These are phyloP conservation scores for Raphanus raphanistrum DNA, from an alignment of 345 rosid genomes.

Conservation along the genomic window DNA sequence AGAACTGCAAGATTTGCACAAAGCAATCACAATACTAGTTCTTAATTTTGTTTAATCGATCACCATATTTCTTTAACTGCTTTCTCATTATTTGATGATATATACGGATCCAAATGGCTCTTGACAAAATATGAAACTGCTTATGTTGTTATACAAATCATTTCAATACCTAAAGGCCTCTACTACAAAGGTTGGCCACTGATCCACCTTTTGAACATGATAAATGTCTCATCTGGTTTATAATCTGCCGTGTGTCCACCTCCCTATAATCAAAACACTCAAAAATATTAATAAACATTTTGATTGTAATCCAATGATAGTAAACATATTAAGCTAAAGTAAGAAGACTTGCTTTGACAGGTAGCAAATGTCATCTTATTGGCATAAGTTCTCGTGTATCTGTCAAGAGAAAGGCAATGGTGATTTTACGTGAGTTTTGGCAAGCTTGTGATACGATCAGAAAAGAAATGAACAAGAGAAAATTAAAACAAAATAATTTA, in stretches of 20 bases:
- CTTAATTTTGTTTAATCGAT: not conserved
- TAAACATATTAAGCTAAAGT: not conserved
- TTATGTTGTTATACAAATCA: not conserved
- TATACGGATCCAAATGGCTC: not conserved
- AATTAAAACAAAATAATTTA: not conserved
- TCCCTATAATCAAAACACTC: conserved; percentile 21
- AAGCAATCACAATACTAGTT: not conserved
- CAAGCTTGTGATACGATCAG: not conserved
- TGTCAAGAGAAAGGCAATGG: not conserved
- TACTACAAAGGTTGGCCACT: conserved; percentile 23
- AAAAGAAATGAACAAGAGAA: not conserved
- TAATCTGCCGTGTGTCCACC: conserved; percentile 32
- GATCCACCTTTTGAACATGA: conserved; percentile 33
- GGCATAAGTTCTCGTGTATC: conserved; percentile 38
- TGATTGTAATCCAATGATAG: not conserved
- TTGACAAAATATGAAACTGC: not conserved
- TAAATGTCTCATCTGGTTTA: conserved; percentile 12
- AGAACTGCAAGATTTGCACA: not conserved
- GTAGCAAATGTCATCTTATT: conserved; percentile 58
- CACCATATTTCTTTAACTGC: no score
- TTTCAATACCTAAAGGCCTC: not conserved
- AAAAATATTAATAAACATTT: not conserved
- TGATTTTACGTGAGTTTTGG: not conserved
- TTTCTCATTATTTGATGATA: no score
- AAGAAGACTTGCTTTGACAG: conserved; percentile 50